Percentiles rank a stretch among this genome's conserved stretches.
These are phyloP conservation scores for Physcomitrellopsis africana DNA, from an alignment of 225 moss, liverwort and hornwort species.

Conservation along the genomic window DNA sequence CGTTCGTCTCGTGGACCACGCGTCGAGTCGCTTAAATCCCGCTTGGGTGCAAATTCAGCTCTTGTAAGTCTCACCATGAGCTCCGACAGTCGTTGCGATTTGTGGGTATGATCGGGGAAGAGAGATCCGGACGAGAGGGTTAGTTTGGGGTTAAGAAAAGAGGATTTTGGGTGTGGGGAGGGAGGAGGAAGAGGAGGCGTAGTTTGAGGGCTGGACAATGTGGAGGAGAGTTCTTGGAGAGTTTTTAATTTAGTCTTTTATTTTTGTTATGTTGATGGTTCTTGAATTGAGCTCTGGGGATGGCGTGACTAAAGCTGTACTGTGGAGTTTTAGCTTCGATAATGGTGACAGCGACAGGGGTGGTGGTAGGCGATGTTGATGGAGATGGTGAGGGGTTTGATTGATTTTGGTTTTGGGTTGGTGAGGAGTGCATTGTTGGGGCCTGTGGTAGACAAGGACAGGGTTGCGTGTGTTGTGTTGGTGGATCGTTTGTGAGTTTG, in stretches of 20 bases:
- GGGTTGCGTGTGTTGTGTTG: background rate
- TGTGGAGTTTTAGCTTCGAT: background rate
- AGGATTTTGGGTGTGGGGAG: background rate
- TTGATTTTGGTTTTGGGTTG: background rate
- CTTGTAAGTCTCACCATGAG: background rate
- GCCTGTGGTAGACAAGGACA: background rate
- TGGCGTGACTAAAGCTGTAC: background rate
- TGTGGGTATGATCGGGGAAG: too few relatives aligned
- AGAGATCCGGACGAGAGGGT: background rate
- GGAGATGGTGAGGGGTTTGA: slow-evolving; percentile 1
- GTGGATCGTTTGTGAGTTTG: slow-evolving; percentile 6
- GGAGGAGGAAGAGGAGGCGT: background rate
- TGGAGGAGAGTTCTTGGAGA: too few relatives aligned
- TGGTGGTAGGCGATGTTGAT: slow-evolving; percentile 1
- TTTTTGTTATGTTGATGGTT: too few relatives aligned
- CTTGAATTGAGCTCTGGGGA: slow-evolving; percentile 8
- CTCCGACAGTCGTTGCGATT: too few relatives aligned
- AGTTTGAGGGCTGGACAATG: background rate
- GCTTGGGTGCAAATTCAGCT: slow-evolving; percentile 7
- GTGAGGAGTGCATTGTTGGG: slow-evolving; percentile 22
- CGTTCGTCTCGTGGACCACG: slow-evolving; percentile 12
- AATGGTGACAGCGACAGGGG: background rate
- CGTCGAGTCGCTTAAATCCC: slow-evolving; percentile 16
- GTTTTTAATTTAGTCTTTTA: too few relatives aligned
- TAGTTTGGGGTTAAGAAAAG: background rate